These are phyloP conservation scores for Favolaschia claudopus DNA, from an alignment of 768 basidiomycete genomes.

Conservation along the genomic window DNA sequence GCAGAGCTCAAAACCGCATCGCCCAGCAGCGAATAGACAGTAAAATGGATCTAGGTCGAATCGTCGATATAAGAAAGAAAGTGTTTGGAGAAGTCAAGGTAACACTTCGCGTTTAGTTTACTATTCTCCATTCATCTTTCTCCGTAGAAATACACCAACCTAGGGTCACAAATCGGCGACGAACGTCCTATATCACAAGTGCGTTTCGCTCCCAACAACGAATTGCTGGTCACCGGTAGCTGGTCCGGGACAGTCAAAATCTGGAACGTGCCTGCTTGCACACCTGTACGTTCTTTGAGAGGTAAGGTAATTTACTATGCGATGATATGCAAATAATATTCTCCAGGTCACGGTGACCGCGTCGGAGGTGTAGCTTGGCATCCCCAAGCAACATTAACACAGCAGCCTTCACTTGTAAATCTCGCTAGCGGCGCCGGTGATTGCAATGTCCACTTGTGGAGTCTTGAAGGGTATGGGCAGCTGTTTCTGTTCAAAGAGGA, in stretches of 20 bases:
- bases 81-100: conserved; percentile 92
- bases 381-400: conserved; percentile 85
- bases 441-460: conserved; percentile 87
- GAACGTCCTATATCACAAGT: conserved; percentile 94
- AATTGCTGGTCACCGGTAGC: conserved; percentile 89
- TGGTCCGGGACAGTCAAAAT: conserved; percentile 96
- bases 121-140: background rate
- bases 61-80: conserved; percentile 93
- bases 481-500: background rate
- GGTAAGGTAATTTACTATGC: conserved; percentile 51
- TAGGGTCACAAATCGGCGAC: conserved; percentile 98
- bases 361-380: conserved; percentile 99
- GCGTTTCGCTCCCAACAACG: conserved; percentile 91
- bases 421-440: conserved; percentile 94
- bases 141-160: conserved; percentile 81
- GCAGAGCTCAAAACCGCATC: conserved; percentile 95
- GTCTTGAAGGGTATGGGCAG: conserved; percentile 71
- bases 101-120: conserved; percentile 26
- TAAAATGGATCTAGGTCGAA: conserved; percentile 82
- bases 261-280: conserved; percentile 95
- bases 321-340: conserved; percentile 16
- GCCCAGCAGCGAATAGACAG: conserved; percentile 93
- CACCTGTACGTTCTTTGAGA: conserved; percentile 74
- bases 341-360: conserved; percentile 83
- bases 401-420: conserved; percentile 72